phyloP scores from a whole-genome alignment of 2,329 filamentous ascomycete species.

The Alternaria rosae region DNA sequence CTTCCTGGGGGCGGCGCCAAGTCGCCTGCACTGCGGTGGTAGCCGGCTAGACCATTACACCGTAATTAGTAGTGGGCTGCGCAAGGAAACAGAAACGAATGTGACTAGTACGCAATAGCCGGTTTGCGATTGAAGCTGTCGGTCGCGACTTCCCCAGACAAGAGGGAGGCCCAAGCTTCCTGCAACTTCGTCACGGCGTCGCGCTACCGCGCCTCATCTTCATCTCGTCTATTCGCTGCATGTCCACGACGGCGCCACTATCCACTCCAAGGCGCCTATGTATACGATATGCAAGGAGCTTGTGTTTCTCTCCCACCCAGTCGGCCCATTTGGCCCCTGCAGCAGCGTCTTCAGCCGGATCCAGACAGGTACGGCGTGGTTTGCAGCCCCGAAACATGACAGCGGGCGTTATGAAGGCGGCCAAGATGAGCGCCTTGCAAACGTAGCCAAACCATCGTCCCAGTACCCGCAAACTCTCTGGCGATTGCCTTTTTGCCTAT shows the following conservation, averaged over 20 bases:
- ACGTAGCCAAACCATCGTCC: conserved; percentile 10
- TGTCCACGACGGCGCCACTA: conserved; percentile 1
- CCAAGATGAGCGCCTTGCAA: conserved; percentile 16
- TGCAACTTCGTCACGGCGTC: conserved; percentile 9
- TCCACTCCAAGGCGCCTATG: conserved; percentile 12
- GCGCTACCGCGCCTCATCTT: conserved; percentile 8
- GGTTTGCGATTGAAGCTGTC: conserved; percentile 2
- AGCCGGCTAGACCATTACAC: conserved; percentile 12
- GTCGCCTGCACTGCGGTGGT: conserved; percentile 8
- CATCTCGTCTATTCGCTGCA: conserved; percentile 16
- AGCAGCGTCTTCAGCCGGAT: conserved; percentile 10
- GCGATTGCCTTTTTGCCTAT: neutral
- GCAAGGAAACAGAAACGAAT: neutral
- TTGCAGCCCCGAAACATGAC: conserved; percentile 19
- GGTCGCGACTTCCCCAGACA: conserved; percentile 15
- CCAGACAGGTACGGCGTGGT: conserved; percentile 5
- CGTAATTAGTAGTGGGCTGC: neutral
- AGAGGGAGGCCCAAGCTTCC: conserved; percentile 12
- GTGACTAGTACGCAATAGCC: neutral
- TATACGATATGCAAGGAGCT: conserved; percentile 4
- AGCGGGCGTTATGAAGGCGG: conserved; percentile 8
- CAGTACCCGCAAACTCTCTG: neutral
- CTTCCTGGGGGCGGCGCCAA: neutral
- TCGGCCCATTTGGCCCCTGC: conserved; percentile 19
- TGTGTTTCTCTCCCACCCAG: conserved; percentile 7